Conservation (phyloP, 257 asterid species). For the Haberlea rhodopensis region DNA sequence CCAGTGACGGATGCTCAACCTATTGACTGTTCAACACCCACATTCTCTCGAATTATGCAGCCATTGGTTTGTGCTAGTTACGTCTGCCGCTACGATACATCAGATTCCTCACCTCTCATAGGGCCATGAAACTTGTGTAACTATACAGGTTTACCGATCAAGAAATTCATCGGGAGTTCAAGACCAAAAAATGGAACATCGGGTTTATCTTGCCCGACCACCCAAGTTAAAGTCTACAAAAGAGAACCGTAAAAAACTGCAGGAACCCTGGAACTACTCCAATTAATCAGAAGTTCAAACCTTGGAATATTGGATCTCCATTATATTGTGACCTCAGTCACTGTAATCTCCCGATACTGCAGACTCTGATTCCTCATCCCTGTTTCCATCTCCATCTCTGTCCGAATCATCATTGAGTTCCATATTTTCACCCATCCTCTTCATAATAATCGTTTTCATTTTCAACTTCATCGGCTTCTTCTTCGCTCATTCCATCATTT, state of each 20-base stretch:
- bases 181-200: not conserved
- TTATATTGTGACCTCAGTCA: slow-evolving; percentile 40
- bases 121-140: too few species aligned
- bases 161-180: not conserved
- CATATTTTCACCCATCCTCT: slow-evolving; percentile 32
- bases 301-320: slow-evolving; percentile 10
- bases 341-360: slow-evolving; percentile 64
- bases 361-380: slow-evolving; percentile 55
- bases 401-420: slow-evolving; percentile 38
- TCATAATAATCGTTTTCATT: slow-evolving; percentile 36
- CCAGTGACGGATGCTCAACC: not conserved
- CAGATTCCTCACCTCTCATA: too few species aligned
- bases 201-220: not conserved
- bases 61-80: not conserved
- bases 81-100: too few species aligned
- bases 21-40: not conserved
- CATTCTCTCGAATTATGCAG: not conserved
- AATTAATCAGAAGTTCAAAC: too few species aligned
- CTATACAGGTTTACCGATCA: not conserved
- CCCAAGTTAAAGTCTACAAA: not conserved
- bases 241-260: too few species aligned
- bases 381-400: slow-evolving; percentile 26
- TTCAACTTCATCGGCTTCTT: slow-evolving; percentile 45
- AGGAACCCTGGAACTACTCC: too few species aligned
- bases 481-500: slow-evolving; percentile 61